These are phyloP conservation scores for Lathyrus aphaca DNA, from an alignment of 306 rosid genomes.

Conservation along the genomic window DNA sequence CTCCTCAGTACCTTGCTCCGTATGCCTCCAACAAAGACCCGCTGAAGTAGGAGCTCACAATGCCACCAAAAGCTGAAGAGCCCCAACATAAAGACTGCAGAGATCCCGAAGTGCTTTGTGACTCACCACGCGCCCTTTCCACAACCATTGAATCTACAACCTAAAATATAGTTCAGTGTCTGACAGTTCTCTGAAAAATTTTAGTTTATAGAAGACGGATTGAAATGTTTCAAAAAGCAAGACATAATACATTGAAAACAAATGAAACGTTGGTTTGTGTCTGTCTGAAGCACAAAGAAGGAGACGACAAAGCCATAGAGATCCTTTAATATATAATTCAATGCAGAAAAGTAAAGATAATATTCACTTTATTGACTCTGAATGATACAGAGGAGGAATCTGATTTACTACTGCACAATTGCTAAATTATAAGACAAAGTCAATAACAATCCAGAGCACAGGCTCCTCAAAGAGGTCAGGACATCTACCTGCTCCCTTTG, in stretches of 20 bases:
- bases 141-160: constrained; percentile 99
- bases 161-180: constrained; percentile 60
- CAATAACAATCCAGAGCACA: too few relatives aligned
- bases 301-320: constrained; percentile 9
- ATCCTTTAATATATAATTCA: constrained; percentile 16
- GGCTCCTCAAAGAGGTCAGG: too few relatives aligned
- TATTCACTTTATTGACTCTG: too few relatives aligned
- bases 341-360: too few relatives aligned
- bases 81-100: constrained; percentile 99
- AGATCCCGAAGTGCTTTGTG: constrained; percentile 96
- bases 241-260: constrained; percentile 3
- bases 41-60: constrained; percentile 93
- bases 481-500: too few relatives aligned
- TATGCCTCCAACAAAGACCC: constrained; percentile 82
- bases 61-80: constrained; percentile 96
- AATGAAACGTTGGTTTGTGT: constrained; percentile 15
- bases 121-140: constrained; percentile 99
- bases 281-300: constrained; percentile 1
- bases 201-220: constrained; percentile 25
- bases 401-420: too few relatives aligned
- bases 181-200: constrained; percentile 37
- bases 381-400: too few relatives aligned
- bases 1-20: constrained; percentile 79
- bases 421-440: too few relatives aligned
- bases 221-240: constrained; percentile 22